phyloP scores from a whole-genome alignment of 345 rosid genomes.

The Gossypium sturtianum region DNA sequence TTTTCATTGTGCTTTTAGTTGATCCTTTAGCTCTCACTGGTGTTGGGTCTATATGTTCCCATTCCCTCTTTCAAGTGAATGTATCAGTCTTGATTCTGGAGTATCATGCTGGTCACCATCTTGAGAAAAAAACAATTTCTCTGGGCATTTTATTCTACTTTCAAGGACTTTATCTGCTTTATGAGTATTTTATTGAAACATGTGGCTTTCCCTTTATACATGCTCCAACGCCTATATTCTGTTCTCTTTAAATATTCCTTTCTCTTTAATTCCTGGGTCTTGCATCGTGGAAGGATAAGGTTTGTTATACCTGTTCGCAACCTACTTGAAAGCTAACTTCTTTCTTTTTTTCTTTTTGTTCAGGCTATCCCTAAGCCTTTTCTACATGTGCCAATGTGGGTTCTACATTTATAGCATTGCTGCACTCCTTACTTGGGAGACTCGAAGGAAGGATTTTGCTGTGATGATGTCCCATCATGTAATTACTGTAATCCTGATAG shows the following conservation, averaged over 20 bases:
- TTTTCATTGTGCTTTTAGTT: neutral
- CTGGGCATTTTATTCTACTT: neutral
- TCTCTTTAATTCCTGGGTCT: neutral
- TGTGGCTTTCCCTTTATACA: neutral
- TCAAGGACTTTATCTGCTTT: neutral
- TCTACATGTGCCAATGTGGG: conserved; percentile 94
- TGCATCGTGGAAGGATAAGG: neutral
- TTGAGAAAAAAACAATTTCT: neutral
- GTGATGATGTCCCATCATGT: conserved; percentile 99
- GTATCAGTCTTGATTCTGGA: neutral
- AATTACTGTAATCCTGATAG: conserved; percentile 67
- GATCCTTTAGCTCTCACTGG: neutral
- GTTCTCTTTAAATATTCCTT: neutral
- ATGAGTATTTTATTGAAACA: neutral
- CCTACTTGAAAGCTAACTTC: neutral
- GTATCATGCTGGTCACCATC: neutral
- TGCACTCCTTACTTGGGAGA: conserved; percentile 90
- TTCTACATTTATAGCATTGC: conserved; percentile 75
- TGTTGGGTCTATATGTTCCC: neutral
- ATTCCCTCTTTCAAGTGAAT: neutral
- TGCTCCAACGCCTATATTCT: neutral
- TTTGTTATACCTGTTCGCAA: neutral
- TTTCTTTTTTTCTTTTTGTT: conserved; percentile 13
- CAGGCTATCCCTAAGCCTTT: conserved; percentile 66
- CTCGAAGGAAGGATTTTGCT: conserved; percentile 89